A percentile compares a stretch with the other conserved stretches of the same genome.
Conservation (phyloP, 306 rosid genomes). For the Comarum palustre region DNA sequence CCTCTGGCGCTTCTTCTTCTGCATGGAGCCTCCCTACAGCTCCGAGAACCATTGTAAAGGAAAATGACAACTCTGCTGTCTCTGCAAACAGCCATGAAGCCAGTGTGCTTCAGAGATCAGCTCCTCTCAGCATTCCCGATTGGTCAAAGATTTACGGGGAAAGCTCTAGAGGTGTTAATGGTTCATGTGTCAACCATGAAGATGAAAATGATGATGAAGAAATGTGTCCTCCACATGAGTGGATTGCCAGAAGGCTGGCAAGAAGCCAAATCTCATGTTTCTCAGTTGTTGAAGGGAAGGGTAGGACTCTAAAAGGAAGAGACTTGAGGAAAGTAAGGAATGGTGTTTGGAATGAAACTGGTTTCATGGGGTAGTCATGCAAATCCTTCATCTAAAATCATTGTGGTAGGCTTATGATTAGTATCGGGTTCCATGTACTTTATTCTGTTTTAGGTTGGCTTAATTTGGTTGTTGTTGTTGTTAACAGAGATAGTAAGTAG, state of each 20-base stretch:
- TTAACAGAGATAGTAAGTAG: not conserved
- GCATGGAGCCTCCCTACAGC: conserved; percentile 44
- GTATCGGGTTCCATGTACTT: conserved; percentile 23
- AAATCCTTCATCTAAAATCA: not conserved
- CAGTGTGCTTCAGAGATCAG: conserved; percentile 45
- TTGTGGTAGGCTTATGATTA: not conserved
- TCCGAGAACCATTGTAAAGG: conserved; percentile 55
- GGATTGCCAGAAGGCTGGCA: conserved; percentile 85
- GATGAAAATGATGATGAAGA: conserved; percentile 40
- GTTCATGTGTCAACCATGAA: conserved; percentile 20
- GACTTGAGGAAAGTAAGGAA: conserved; percentile 92
- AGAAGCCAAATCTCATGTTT: conserved; percentile 85
- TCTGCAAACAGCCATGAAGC: conserved; percentile 26
- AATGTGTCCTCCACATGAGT: conserved; percentile 93
- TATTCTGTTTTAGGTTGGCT: not conserved
- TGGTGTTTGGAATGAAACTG: conserved; percentile 78
- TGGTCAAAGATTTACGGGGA: conserved; percentile 84
- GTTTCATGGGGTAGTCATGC: conserved; percentile 68
- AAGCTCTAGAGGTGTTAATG: conserved; percentile 17
- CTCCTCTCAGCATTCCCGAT: conserved; percentile 73
- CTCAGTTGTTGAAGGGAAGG: conserved; percentile 86
- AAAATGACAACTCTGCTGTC: conserved; percentile 11
- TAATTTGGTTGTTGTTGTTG: not conserved
- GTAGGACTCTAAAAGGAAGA: conserved; percentile 92
- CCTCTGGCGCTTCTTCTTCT: conserved; percentile 30